Percentiles rank a stretch among this genome's conserved stretches.
Evolutionary conservation across 257 asterid species (phyloP).

Genomic region (Fraxinus cuspidata): DNA sequence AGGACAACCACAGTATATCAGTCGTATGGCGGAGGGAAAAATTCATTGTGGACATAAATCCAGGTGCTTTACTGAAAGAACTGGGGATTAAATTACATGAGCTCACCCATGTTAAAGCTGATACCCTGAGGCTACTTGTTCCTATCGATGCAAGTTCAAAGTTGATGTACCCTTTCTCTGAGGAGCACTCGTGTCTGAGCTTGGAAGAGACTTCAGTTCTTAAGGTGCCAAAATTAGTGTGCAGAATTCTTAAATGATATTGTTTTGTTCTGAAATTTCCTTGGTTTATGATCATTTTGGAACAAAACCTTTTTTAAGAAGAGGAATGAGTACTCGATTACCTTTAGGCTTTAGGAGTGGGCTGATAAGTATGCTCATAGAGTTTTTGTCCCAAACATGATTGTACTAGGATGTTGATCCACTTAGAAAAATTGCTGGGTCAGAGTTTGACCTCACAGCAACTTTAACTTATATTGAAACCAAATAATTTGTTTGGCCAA

Average conservation of each 20-base stretch:
- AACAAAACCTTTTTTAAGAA: not conserved
- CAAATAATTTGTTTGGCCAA: not conserved
- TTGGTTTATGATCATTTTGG: not conserved
- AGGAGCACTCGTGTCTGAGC: constrained; percentile 59
- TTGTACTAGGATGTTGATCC: not conserved
- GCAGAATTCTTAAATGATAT: not conserved
- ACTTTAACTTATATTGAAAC: not conserved
- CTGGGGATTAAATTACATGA: constrained; percentile 70
- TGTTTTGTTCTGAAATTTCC: not conserved
- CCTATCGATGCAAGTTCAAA: constrained; percentile 61
- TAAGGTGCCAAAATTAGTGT: constrained; percentile 47
- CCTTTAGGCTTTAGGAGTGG: not conserved
- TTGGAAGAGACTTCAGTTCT: constrained; percentile 55
- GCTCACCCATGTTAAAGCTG: constrained; percentile 64
- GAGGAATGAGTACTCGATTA: not conserved
- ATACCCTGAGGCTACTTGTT: constrained; percentile 77
- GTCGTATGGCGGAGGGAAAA: constrained; percentile 78
- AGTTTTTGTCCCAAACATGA: not conserved
- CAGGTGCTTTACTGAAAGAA: constrained; percentile 60
- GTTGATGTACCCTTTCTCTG: constrained; percentile 74
- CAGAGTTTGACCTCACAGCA: not conserved
- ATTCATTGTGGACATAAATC: constrained; percentile 51
- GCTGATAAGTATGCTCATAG: not conserved
- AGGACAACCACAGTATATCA: constrained; percentile 37
- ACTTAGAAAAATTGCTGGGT: not conserved